phyloP scores from a whole-genome alignment of 2,329 filamentous ascomycete genomes.

The Colletotrichum sp. region DNA sequence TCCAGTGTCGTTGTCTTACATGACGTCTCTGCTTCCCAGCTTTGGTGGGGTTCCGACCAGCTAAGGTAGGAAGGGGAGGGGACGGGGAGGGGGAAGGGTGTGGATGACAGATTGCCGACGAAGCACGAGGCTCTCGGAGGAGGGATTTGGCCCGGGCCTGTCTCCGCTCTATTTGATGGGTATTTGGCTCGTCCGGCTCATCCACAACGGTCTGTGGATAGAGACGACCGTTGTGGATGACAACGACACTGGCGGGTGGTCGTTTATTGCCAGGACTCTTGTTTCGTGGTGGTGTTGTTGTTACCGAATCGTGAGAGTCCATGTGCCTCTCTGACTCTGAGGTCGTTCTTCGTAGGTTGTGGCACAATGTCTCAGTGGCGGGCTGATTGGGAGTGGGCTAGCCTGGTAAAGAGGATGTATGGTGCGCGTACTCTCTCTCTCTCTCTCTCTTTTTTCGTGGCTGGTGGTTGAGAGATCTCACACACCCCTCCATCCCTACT shows the following conservation, averaged over 20 bases:
- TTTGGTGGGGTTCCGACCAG: background rate
- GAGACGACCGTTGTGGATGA: background rate
- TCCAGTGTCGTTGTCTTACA: conserved; percentile 6
- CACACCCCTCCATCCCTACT: conserved; percentile 18
- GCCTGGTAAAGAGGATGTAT: background rate
- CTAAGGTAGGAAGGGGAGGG: background rate
- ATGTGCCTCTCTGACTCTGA: conserved; percentile 3
- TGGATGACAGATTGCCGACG: background rate
- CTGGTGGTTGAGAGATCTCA: background rate
- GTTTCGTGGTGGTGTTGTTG: background rate
- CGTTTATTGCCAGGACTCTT: background rate
- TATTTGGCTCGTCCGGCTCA: background rate
- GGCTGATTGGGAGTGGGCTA: background rate
- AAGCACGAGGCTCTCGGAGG: background rate
- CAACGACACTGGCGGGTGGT: background rate
- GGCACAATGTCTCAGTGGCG: conserved; percentile 5
- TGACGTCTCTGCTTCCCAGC: conserved; percentile 2
- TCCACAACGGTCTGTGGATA: background rate
- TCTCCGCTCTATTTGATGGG: background rate
- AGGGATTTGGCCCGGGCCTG: background rate
- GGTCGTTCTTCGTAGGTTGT: background rate
- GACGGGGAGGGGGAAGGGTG: background rate
- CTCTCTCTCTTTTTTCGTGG: background rate
- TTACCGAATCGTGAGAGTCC: background rate
- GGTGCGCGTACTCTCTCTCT: background rate